Conservation (phyloP, 768 basidiomycete species). For the Tricholoma hemisulphureum region DNA sequence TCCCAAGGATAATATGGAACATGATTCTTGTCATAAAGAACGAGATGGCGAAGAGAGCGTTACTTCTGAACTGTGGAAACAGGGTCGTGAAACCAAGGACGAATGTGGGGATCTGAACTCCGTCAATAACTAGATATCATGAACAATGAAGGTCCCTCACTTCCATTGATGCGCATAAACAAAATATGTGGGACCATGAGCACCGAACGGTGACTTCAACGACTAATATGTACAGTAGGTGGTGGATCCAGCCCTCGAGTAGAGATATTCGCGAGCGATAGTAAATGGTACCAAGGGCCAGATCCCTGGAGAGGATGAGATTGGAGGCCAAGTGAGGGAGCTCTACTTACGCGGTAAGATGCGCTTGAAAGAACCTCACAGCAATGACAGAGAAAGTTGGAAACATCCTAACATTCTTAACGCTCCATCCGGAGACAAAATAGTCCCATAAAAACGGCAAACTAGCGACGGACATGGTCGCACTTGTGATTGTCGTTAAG, state of each 20-base stretch:
- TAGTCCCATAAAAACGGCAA: constrained; percentile 17
- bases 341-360: constrained; percentile 11
- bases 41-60: constrained; percentile 45
- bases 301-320: constrained; percentile 48
- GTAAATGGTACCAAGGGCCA: constrained; percentile 27
- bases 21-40: constrained; percentile 55
- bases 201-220: not conserved
- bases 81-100: constrained; percentile 47
- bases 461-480: constrained; percentile 9
- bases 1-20: constrained; percentile 41
- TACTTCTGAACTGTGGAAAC: constrained; percentile 42
- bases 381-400: constrained; percentile 6
- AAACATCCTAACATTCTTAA: constrained; percentile 6
- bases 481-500: constrained; percentile 30
- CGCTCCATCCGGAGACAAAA: constrained; percentile 9
- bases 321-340: not conserved
- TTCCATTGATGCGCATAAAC: not conserved
- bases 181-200: constrained; percentile 3
- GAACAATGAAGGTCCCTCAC: constrained; percentile 39
- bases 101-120: constrained; percentile 49
- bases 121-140: not conserved
- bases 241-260: constrained; percentile 54
- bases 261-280: constrained; percentile 35
- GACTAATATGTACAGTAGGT: constrained; percentile 33
- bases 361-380: constrained; percentile 18